These are phyloP conservation scores for Lecanicillium sp. DNA, from an alignment of 2,329 filamentous ascomycete species.

Conservation along the genomic window DNA sequence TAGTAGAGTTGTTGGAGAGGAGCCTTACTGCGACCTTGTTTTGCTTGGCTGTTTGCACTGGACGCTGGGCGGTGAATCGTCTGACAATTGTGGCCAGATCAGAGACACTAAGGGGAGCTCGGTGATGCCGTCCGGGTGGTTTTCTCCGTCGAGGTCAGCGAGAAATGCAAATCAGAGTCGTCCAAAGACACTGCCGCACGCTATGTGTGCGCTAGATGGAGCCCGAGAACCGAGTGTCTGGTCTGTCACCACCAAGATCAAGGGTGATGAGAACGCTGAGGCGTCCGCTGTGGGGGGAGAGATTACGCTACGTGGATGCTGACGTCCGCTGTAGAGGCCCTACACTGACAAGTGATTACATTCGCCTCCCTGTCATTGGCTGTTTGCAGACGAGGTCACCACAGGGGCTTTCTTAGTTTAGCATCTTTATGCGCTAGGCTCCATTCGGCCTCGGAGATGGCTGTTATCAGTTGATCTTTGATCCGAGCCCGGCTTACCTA, in stretches of 20 bases:
- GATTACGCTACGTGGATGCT: slow-evolving; percentile 1
- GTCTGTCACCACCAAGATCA: slow-evolving; percentile 8
- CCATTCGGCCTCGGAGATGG: background rate
- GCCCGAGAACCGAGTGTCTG: slow-evolving; percentile 6
- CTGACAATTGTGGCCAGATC: too few species aligned
- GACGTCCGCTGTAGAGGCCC: slow-evolving; percentile 4
- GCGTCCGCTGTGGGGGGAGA: too few species aligned
- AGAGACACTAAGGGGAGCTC: too few species aligned
- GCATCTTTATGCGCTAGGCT: slow-evolving; percentile 1
- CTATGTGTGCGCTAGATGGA: background rate
- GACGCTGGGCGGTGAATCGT: too few species aligned
- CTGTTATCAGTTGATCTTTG: slow-evolving; percentile 6
- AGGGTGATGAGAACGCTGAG: background rate
- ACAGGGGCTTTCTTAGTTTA: slow-evolving; percentile 5
- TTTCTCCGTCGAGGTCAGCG: too few species aligned
- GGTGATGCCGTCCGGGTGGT: too few species aligned
- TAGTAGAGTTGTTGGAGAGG: too few species aligned
- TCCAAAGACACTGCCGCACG: too few species aligned
- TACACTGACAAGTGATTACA: slow-evolving; percentile 17
- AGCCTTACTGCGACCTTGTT: too few species aligned
- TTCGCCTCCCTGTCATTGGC: slow-evolving; percentile 16
- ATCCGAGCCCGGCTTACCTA: slow-evolving; percentile 7
- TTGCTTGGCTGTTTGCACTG: too few species aligned
- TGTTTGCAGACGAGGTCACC: slow-evolving; percentile 3
- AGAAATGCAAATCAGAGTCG: too few species aligned